These are phyloP conservation scores for Pseudogymnoascus sp. DNA, from an alignment of 2,329 filamentous ascomycete genomes.

Conservation along the genomic window DNA sequence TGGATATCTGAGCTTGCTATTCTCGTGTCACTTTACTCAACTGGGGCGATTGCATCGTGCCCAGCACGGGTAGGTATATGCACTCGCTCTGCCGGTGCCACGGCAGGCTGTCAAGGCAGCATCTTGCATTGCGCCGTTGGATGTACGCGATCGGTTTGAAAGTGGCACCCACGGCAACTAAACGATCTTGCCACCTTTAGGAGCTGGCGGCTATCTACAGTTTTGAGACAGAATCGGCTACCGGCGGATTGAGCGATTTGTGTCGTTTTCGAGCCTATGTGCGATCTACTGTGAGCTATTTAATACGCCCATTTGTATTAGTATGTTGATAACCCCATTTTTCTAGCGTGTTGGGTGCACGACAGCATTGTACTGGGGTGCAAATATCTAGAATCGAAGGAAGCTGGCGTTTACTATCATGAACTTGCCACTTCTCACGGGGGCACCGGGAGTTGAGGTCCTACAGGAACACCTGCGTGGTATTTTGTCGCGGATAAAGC, in stretches of 20 bases:
- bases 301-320: background rate
- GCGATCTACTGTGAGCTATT: background rate
- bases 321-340: background rate
- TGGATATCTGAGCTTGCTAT: background rate
- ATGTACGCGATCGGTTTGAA: background rate
- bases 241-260: conserved; percentile 1
- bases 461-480: background rate
- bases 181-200: background rate
- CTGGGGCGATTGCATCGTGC: background rate
- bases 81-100: background rate
- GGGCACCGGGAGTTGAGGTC: background rate
- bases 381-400: background rate
- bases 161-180: background rate
- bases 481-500: background rate
- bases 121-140: background rate
- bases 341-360: background rate
- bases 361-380: background rate
- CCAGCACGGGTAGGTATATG: background rate
- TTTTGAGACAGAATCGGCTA: background rate
- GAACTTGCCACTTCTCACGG: background rate
- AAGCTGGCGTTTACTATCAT: background rate
- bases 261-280: background rate
- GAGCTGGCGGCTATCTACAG: background rate
- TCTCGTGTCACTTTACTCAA: background rate
- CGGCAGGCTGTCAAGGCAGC: background rate